Evolutionary conservation across 495 filamentous ascomycete genomes (phyloP), one percentile per base, ranked within the genome.

Genomic region (Saxispiralis lemnorum): DNA sequence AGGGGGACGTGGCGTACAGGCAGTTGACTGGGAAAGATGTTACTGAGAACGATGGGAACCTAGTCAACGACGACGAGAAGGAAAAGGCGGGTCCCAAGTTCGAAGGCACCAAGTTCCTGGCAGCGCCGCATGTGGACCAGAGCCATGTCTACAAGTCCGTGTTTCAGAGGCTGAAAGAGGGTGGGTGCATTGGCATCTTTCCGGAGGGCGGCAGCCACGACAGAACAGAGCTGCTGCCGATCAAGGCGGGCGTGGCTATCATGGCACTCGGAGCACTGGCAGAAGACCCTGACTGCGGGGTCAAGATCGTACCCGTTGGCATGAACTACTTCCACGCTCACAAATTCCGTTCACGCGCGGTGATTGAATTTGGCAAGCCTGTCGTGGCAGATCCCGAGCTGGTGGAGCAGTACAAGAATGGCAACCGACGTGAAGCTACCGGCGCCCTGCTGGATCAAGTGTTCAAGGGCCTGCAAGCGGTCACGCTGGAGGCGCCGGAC

Each of bases 261-360:
- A 99, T 99, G 87, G 89, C 89, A 17, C 72, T 99, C 38, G 89
- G 88, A 16, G 83, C 92, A 2, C 68, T 99, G 21, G 82, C 82
- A n/a, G 77, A 81, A 33, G 72, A 84, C 38, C 89, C 87, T 3
- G 70, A 92, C 49, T 94, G 81, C 56, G 86, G 81, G n/a, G 58
- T 99, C 49, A 92, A 83, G 59, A 96, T 99, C 53, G 81, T 99
- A n/a, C 92, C 92, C n/a, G 88, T 85, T 39, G 92, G 92, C 47
- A 96, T 96, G 89, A 99, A 99, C 56, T 99, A 99, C 62, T 99
- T 99, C 63, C 89, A 99, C 62, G 81, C 89, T 4, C 89, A 99
- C 64, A 99, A 96, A 59, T 99, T 99, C 63, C 78, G 89, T 14
- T 99, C 89, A 39, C 72, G 89, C 56, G 92, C 92, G 31, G 89